Evolutionary conservation across 2,329 filamentous ascomycete species (phyloP).

Genomic region (Fusarium buxicola): DNA sequence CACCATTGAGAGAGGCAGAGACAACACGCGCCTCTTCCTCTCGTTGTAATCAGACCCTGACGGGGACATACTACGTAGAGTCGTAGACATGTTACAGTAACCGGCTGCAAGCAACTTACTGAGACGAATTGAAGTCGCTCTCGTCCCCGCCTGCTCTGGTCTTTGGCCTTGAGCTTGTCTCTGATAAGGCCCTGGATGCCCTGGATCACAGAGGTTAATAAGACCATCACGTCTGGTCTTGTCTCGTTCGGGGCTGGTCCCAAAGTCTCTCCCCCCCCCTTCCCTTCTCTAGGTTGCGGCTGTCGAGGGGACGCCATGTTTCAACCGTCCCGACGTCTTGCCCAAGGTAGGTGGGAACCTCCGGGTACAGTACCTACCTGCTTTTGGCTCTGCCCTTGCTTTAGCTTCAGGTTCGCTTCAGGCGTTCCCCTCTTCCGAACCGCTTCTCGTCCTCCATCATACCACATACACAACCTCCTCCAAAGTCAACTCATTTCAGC

Average conservation of each 20-base stretch:
- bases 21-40: constrained; percentile 15
- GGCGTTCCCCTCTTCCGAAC: constrained; percentile 13
- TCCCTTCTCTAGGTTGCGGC: too few relatives aligned
- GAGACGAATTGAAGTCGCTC: neutral
- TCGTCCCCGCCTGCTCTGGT: constrained; percentile 9
- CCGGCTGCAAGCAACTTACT: neutral
- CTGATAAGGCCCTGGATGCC: too few relatives aligned
- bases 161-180: too few relatives aligned
- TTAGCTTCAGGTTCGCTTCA: constrained; percentile 31
- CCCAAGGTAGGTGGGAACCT: constrained; percentile 12
- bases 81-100: too few relatives aligned
- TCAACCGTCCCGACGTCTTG: constrained; percentile 22
- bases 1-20: neutral
- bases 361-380: too few relatives aligned
- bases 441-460: constrained; percentile 4
- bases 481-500: constrained; percentile 10
- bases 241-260: neutral
- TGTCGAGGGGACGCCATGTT: constrained; percentile 31
- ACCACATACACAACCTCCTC: neutral
- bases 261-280: neutral
- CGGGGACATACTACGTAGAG: too few relatives aligned
- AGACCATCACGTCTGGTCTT: too few relatives aligned
- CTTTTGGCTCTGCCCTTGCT: constrained; percentile 22
- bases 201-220: too few relatives aligned
- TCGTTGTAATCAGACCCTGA: too few relatives aligned